phyloP scores from a whole-genome alignment of 176 grass and related monocot genomes.

The Zea mays region Zm-B73-REFERENCE-NAM-5.0 NC_050098.1:4774501-4775000 shows the following conservation, averaged over 20 bases:
- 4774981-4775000: conserved; percentile 87
- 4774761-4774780: not conserved
- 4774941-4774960: conserved; percentile 70
- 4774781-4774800: too few relatives aligned
- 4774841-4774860: conserved; percentile 62
- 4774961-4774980: conserved; percentile 93
- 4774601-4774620: conserved; percentile 20
- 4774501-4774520: not conserved
- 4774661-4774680: conserved; percentile 91
- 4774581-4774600: not conserved
- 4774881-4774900: conserved; percentile 56
- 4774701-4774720: conserved; percentile 12
- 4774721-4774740: not conserved
- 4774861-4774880: conserved; percentile 69
- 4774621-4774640: conserved; percentile 77
- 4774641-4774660: conserved; percentile 63
- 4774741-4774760: not conserved
- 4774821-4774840: conserved; percentile 81
- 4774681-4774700: conserved; percentile 86
- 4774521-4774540: not conserved
- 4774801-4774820: conserved; percentile 51
- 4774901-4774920: conserved; percentile 85
- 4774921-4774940: conserved; percentile 89
- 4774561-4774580: not conserved
- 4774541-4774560: not conserved